Base-by-base conservation (phyloP, 805 yeast genomes). In the Candida odintsovae region DNA sequence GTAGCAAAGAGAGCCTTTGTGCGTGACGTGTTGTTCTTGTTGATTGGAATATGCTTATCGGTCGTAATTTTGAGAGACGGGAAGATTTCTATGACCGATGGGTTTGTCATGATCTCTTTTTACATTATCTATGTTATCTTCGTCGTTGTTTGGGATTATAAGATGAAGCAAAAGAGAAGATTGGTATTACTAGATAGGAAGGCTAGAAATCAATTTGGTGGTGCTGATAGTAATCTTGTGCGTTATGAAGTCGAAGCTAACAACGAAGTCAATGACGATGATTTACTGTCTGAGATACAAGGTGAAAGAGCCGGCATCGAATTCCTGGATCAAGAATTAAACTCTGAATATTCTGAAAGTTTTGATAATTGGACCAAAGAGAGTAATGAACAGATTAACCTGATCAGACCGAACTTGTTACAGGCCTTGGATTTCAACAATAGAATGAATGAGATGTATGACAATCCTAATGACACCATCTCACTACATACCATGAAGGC, bases 111-210 rank as follows among this genome's bases (percentile, higher is more conserved):
- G 77, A 70, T 85, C 10, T 48, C 61, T 0, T 53, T 82, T 9
- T 90, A 90, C 57, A 50, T 73, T 0, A 47, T 62, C 0, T 90
- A 88, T 56, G 92, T 87, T 7, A 45, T 68, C 0, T 66, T 63
- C 49, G 82, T 63, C 67, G 59, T 71, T 1, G 46, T 45, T 3
- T 60, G 62, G 63, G 62, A 56, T 21, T 58, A 51, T 50, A 15
- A 54, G 7, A 39, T 45, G 9, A 54, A 47, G 0, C 53, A 46
- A 40, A 53, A 40, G 21, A 48, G 62, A 41, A 56, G 49, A 28
- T 23, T 28, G 2, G 48, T 50, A 15, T 43, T 56, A 42, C 19
- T 56, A 3, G 61, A 58, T 20, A 55, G 53, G 35, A 57, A 54
- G 33, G 49, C 56, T 2, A 55, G 64, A 49, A 60, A 57, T 29